These are phyloP conservation scores for Starmerella bombi DNA, from an alignment of 805 yeast species.

Conservation along the genomic window DNA sequence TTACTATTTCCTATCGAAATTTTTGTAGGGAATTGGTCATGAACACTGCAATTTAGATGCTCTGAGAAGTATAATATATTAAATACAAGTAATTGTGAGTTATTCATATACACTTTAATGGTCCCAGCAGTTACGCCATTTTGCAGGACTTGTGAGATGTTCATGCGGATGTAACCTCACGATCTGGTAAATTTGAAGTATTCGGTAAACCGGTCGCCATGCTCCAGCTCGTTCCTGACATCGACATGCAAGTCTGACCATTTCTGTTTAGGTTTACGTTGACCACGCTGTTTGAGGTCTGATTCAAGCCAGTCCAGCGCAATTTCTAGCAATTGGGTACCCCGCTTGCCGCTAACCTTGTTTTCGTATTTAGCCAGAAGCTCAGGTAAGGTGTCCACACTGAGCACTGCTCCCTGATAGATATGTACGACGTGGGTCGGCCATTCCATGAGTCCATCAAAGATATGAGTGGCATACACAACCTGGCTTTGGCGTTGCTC, in stretches of 20 bases:
- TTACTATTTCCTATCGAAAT: no score
- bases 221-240: slow-evolving; percentile 20
- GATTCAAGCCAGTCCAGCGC: slow-evolving; percentile 28
- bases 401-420: slow-evolving; percentile 45
- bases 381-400: slow-evolving; percentile 14
- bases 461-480: slow-evolving; percentile 88
- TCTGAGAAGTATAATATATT: no score
- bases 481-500: slow-evolving; percentile 55
- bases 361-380: slow-evolving; percentile 19
- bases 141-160: no score
- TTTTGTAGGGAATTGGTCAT: no score
- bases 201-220: slow-evolving; percentile 20
- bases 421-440: slow-evolving; percentile 75
- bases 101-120: no score
- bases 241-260: slow-evolving; percentile 42
- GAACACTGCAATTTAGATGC: no score
- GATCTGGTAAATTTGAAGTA: slow-evolving; percentile 26
- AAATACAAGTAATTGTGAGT: no score
- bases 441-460: slow-evolving; percentile 88
- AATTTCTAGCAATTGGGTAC: slow-evolving; percentile 26
- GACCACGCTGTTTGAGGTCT: slow-evolving; percentile 40
- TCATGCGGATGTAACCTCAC: no score
- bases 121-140: no score
- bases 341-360: slow-evolving; percentile 14
- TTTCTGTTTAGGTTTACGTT: slow-evolving; percentile 24